Evolutionary conservation across 495 filamentous ascomycete species (phyloP).

Genomic region (Corynascus novoguineensis): DNA sequence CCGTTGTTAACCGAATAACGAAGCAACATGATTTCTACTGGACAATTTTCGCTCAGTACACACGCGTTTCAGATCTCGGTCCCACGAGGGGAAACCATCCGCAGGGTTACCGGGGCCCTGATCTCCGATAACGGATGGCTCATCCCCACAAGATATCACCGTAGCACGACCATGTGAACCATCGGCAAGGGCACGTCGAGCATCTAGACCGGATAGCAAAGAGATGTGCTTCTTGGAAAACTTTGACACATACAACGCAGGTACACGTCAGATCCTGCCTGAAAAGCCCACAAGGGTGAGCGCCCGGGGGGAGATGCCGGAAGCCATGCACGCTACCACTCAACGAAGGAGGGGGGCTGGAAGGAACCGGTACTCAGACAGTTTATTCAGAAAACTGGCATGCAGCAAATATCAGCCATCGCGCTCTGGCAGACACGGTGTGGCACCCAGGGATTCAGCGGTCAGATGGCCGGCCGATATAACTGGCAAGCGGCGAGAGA

Average conservation of each 20-base stretch:
- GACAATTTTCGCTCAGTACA: background rate
- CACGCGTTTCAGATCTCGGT: background rate
- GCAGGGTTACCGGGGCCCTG: background rate
- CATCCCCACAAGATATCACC: background rate
- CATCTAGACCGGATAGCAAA: background rate
- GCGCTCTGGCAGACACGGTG: background rate
- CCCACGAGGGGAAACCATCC: background rate
- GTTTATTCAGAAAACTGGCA: background rate
- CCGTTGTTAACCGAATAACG: background rate
- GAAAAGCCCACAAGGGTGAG: background rate
- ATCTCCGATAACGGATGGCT: constrained; percentile 18
- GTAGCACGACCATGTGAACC: background rate
- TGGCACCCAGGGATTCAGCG: background rate
- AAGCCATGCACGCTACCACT: background rate
- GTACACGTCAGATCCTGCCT: background rate
- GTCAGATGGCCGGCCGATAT: background rate
- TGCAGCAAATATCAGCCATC: background rate
- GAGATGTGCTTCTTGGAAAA: background rate
- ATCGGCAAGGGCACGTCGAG: background rate
- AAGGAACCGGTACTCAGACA: background rate
- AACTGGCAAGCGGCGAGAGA: background rate
- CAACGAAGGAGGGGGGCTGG: background rate
- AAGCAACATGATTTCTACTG: background rate
- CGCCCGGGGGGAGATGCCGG: background rate
- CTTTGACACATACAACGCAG: background rate